A percentile compares a stretch with the other conserved stretches of the same genome.
Conservation (phyloP, 2,329 filamentous ascomycete species). For the Cucurbitaria berberidis region DNA sequence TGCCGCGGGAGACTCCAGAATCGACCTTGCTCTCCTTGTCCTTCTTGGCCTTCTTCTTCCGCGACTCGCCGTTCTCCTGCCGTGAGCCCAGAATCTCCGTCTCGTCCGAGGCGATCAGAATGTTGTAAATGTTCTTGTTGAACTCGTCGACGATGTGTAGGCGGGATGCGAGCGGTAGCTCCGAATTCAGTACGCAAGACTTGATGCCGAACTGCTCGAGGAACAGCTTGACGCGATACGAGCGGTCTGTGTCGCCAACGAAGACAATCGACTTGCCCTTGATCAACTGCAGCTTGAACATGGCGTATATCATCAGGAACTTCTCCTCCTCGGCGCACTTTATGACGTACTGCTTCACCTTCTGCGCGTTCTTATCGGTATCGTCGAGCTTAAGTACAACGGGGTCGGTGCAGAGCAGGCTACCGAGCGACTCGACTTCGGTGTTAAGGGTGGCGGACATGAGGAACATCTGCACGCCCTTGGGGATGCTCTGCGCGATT, state of each 20-base stretch:
- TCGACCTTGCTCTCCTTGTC: conserved; percentile 73
- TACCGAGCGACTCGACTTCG: conserved; percentile 85
- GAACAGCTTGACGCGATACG: conserved; percentile 91
- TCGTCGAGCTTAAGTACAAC: conserved; percentile 83
- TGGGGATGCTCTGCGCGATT: conserved; percentile 77
- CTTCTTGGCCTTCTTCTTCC: conserved; percentile 64
- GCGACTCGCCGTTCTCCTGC: conserved; percentile 46
- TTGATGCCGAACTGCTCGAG: conserved; percentile 96
- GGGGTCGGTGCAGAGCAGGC: conserved; percentile 82
- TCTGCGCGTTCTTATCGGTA: conserved; percentile 75
- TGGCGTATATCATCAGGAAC: conserved; percentile 88
- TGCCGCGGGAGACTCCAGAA: conserved; percentile 92
- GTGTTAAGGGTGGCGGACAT: conserved; percentile 92
- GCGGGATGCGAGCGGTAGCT: conserved; percentile 89
- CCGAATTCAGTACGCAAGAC: conserved; percentile 91
- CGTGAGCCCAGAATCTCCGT: conserved; percentile 76
- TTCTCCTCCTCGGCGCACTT: conserved; percentile 98
- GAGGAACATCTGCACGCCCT: conserved; percentile 85
- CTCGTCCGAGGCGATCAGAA: conserved; percentile 95
- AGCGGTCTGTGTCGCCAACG: conserved; percentile 85
- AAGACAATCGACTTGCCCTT: conserved; percentile 90
- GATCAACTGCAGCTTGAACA: conserved; percentile 92
- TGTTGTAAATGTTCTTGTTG: conserved; percentile 95
- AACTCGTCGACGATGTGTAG: conserved; percentile 97
- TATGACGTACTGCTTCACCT: conserved; percentile 85